These are phyloP conservation scores for Schwanniomyces polymorphus DNA, from an alignment of 805 yeast species.

Conservation along the genomic window DNA sequence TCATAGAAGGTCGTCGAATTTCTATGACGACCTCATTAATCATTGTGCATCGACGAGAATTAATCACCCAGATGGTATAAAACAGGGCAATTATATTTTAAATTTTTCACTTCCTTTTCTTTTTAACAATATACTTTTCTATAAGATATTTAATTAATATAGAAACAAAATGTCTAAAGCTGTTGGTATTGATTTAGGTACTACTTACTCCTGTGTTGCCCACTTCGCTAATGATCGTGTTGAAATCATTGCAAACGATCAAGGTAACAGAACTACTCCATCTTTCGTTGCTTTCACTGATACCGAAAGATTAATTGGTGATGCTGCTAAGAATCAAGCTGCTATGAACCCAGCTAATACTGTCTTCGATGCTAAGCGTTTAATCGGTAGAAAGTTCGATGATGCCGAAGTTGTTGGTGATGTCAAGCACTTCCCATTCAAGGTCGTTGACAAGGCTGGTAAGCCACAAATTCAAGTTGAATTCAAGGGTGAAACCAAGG, in stretches of 20 bases:
- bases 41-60: constrained; percentile 7
- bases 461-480: constrained; percentile 81
- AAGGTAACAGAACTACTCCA: constrained; percentile 81
- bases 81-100: neutral
- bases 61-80: neutral
- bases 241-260: constrained; percentile 73
- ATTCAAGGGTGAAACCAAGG: constrained; percentile 71
- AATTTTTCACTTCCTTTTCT: neutral
- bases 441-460: constrained; percentile 87
- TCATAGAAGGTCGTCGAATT: constrained; percentile 6
- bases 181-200: constrained; percentile 84
- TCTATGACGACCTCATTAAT: constrained; percentile 1
- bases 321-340: constrained; percentile 95
- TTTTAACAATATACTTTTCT: neutral
- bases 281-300: constrained; percentile 94
- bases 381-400: constrained; percentile 89
- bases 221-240: constrained; percentile 70
- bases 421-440: constrained; percentile 83
- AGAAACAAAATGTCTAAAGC: constrained; percentile 38
- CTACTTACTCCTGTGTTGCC: constrained; percentile 90
- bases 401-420: constrained; percentile 91
- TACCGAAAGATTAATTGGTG: constrained; percentile 90
- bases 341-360: constrained; percentile 94
- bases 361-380: constrained; percentile 89
- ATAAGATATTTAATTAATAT: neutral